phyloP scores from a whole-genome alignment of 176 grass and related monocot species.

The Musa itinerans region DNA sequence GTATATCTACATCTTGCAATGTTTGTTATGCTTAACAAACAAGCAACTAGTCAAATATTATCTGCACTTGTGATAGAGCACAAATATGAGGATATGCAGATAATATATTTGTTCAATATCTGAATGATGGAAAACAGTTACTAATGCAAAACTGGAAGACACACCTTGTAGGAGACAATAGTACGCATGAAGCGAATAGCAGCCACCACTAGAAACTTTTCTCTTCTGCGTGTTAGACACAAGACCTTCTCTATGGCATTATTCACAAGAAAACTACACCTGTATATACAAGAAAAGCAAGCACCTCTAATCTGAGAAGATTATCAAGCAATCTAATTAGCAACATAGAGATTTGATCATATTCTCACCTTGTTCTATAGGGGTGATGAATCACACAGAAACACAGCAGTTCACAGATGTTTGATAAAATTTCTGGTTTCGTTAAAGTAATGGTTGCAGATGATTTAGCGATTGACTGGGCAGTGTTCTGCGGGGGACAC shows the following conservation, averaged over 20 bases:
- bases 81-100: neutral
- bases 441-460: conserved; percentile 8
- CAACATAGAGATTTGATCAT: neutral
- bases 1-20: neutral
- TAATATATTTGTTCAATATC: neutral
- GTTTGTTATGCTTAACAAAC: neutral
- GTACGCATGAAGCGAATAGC: conserved; percentile 67
- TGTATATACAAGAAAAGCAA: conserved; percentile 17
- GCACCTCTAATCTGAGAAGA: neutral
- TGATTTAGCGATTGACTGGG: conserved; percentile 22
- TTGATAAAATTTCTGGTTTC: conserved; percentile 59
- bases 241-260: conserved; percentile 79
- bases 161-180: conserved; percentile 67
- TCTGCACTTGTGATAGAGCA: neutral
- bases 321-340: neutral
- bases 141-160: conserved; percentile 16
- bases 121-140: neutral
- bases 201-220: conserved; percentile 63
- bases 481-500: conserved; percentile 33
- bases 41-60: neutral
- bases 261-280: conserved; percentile 45
- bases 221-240: conserved; percentile 56
- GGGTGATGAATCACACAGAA: conserved; percentile 72
- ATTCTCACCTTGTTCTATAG: conserved; percentile 56
- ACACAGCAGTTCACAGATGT: conserved; percentile 73